Base-by-base conservation (phyloP, 768 basidiomycete species). In the Mycena vitilis region DNA sequence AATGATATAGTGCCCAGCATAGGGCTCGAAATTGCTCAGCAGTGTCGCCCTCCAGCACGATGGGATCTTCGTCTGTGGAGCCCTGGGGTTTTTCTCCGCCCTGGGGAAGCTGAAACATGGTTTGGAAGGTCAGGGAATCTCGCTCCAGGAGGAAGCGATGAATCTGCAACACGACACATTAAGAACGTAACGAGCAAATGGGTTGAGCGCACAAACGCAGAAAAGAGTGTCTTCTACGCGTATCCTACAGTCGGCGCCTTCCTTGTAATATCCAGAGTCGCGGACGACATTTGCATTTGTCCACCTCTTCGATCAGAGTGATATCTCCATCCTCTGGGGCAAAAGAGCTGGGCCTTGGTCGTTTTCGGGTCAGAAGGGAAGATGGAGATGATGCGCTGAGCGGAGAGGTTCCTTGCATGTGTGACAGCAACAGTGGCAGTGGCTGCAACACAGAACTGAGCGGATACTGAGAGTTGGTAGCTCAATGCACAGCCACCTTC, bases 1-100 rank as follows among this genome's bases (percentile, higher is more conserved):
- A n/a, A n/a, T n/a, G n/a, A n/a, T n/a, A 65, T 34, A 65, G 34
- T 20, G 63, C 63, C 63, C 63, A 65, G 23, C 56, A 65, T n/a
- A 65, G 63, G 2, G 45, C 47, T 23, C 56, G 47, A 20, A 65
- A 57, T 23, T 65, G 30, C 34, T 49, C 63, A 2, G 23, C 45
- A 4, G 63, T 65, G 30, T 65, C 63, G 5, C 63, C 63, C 11
- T 15, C 47, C 4, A 65, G 48, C n/a, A 65, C 56, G 5, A 65
- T 65, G 2, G 63, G 63, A 18, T 65, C 48, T 9, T 57, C 49
- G 8, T 51, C 64, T n/a, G 47, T 58, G 11, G 47, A 30, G 7
- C 56, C 64, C 44, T 58, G 64, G 3, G 64, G 57, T 13, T 25
- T 48, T 12, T 44, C 37, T 3, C 11, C 36, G 11, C 57, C 64